A percentile compares a stretch with the other conserved stretches of the same genome.
phyloP scores from a whole-genome alignment of 345 rosid genomes.

The Excoecaria agallocha region DNA sequence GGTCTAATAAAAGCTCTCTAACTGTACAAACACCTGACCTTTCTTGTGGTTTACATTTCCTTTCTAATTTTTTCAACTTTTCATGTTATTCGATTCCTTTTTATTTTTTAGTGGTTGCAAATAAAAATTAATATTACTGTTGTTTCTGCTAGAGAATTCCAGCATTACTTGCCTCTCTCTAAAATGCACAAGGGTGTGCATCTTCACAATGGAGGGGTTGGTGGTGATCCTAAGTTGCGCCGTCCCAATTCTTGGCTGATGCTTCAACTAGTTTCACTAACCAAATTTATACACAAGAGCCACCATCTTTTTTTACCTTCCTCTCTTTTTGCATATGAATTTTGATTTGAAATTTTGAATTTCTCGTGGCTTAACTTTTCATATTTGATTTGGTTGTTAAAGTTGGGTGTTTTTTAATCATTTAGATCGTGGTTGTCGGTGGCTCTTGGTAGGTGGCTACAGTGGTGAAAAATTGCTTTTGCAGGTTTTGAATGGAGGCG shows the following conservation, averaged over 20 bases:
- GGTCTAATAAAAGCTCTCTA: too few relatives aligned
- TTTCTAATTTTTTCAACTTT: too few relatives aligned
- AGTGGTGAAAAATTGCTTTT: too few relatives aligned
- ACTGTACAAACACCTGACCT: not conserved
- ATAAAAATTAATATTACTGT: too few relatives aligned
- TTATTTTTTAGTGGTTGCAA: too few relatives aligned
- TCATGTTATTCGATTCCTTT: too few relatives aligned
- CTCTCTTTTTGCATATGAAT: not conserved
- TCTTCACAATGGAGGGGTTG: conserved; percentile 12
- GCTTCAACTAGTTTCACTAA: conserved; percentile 69
- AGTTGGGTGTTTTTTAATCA: too few relatives aligned
- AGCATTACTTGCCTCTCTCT: conserved; percentile 47
- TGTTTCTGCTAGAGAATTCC: too few relatives aligned
- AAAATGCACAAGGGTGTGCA: conserved; percentile 55
- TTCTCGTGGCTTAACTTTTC: not conserved
- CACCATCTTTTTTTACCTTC: not conserved
- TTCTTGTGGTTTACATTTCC: too few relatives aligned
- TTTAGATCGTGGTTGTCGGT: too few relatives aligned
- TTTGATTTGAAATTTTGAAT: not conserved
- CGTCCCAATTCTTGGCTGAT: conserved; percentile 60
- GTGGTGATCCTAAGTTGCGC: conserved; percentile 38
- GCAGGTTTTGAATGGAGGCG: too few relatives aligned
- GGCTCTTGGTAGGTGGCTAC: too few relatives aligned
- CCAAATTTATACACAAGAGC: conserved; percentile 44
- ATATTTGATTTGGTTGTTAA: not conserved